Percentiles rank a stretch among this genome's conserved stretches.
These are phyloP conservation scores for Ophiostoma angusticollis DNA, from an alignment of 2,329 filamentous ascomycete genomes.

Conservation along the genomic window DNA sequence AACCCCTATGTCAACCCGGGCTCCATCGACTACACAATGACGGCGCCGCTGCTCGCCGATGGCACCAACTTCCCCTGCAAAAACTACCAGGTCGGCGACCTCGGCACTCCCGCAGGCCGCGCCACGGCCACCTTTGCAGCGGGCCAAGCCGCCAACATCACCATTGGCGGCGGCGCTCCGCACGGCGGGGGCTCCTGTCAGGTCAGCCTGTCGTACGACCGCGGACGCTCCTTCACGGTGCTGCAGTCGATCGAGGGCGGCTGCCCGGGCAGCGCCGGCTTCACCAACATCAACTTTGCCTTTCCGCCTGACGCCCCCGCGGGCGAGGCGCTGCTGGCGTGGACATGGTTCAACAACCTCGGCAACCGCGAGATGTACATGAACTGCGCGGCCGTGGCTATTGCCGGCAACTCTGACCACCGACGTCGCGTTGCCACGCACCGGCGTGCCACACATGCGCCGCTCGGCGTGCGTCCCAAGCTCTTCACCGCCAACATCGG, in stretches of 20 bases:
- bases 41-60: conserved; percentile 45
- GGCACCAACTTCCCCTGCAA: conserved; percentile 68
- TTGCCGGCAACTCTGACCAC: not conserved
- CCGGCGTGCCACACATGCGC: conserved; percentile 49
- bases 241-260: conserved; percentile 43
- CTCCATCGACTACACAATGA: conserved; percentile 59
- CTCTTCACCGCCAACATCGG: conserved; percentile 10
- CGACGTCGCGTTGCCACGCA: conserved; percentile 48
- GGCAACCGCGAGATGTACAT: conserved; percentile 81
- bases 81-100: conserved; percentile 36
- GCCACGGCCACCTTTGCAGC: conserved; percentile 48
- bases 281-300: conserved; percentile 46
- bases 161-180: conserved; percentile 46
- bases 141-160: conserved; percentile 50
- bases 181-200: conserved; percentile 69
- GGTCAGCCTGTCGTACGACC: conserved; percentile 61
- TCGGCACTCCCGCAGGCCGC: conserved; percentile 36
- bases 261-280: conserved; percentile 33
- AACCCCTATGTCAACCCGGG: conserved; percentile 29
- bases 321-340: conserved; percentile 51
- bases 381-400: conserved; percentile 64
- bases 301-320: conserved; percentile 49
- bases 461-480: conserved; percentile 5
- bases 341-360: conserved; percentile 66
- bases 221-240: conserved; percentile 57